Evolutionary conservation across 345 rosid genomes (phyloP).

Genomic region (Schrenkiella parvula): DNA sequence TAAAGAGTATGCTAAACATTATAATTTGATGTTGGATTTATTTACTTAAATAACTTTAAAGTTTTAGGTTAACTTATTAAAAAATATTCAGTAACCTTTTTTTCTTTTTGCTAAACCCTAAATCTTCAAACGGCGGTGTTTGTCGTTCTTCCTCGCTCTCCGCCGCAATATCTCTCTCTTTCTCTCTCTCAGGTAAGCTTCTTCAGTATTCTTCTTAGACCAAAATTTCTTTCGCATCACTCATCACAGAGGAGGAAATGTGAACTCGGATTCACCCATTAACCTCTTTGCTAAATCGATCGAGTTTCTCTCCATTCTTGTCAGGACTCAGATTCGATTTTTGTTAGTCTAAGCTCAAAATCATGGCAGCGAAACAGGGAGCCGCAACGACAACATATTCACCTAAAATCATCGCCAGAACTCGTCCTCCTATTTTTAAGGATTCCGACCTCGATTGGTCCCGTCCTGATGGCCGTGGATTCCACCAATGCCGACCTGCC

Average conservation of each 20-base stretch:
- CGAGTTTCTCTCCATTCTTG: background rate
- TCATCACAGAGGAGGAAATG: background rate
- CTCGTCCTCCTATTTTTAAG: conserved; percentile 43
- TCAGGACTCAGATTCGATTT: background rate
- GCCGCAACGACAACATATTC: conserved; percentile 62
- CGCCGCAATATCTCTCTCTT: background rate
- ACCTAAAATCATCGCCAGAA: conserved; percentile 42
- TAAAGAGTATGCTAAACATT: background rate
- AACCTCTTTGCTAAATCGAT: background rate
- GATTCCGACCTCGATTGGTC: conserved; percentile 69
- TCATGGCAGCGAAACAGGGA: conserved; percentile 54
- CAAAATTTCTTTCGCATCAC: background rate
- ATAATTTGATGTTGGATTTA: background rate
- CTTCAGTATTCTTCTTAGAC: background rate
- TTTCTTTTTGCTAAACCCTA: conserved; percentile 11
- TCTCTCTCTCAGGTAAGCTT: conserved; percentile 1
- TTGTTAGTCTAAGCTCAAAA: background rate
- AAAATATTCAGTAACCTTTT: background rate
- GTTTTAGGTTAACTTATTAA: background rate
- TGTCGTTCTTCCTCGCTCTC: background rate
- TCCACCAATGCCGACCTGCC: conserved; percentile 92
- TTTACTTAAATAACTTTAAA: background rate
- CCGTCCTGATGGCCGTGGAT: conserved; percentile 88
- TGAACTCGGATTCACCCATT: background rate
- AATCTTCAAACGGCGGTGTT: conserved; percentile 16